Evolutionary conservation across 169 alveolate genomes (phyloP).

Genomic region (Babesia gibsoni): DNA sequence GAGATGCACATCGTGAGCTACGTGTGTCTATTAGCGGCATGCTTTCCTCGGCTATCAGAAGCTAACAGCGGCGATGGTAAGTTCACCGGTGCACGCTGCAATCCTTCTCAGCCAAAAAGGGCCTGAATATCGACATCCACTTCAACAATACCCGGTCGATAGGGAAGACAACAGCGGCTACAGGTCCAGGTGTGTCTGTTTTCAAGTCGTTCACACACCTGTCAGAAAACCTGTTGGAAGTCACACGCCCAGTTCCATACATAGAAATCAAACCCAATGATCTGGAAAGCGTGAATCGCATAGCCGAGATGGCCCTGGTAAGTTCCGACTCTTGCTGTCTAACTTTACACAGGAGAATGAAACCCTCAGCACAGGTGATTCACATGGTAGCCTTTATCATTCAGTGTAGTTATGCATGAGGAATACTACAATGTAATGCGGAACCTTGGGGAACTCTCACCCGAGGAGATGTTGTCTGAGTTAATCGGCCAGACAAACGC

Average conservation of each 20-base stretch:
- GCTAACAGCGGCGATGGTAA: background rate
- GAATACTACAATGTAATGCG: slow-evolving; percentile 19
- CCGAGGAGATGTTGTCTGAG: slow-evolving; percentile 60
- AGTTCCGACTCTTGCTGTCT: background rate
- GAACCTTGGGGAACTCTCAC: slow-evolving; percentile 36
- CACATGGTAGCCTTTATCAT: background rate
- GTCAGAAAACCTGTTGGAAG: slow-evolving; percentile 34
- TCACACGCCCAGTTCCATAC: slow-evolving; percentile 53
- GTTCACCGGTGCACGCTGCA: background rate
- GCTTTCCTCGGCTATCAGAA: background rate
- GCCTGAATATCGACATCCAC: slow-evolving; percentile 51
- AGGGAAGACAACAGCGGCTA: slow-evolving; percentile 4
- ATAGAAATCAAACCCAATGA: slow-evolving; percentile 43
- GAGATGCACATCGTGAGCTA: background rate
- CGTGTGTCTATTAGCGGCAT: background rate
- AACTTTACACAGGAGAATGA: slow-evolving; percentile 38
- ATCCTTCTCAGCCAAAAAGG: slow-evolving; percentile 17
- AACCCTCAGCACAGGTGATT: slow-evolving; percentile 53
- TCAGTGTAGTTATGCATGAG: slow-evolving; percentile 39
- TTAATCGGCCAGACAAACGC: slow-evolving; percentile 51
- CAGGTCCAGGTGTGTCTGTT: slow-evolving; percentile 22
- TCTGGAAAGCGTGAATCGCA: slow-evolving; percentile 55
- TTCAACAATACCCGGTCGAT: slow-evolving; percentile 4
- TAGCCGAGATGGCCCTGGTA: slow-evolving; percentile 65
- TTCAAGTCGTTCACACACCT: background rate